Conservation (phyloP, 176 grass and related monocot species). For the Pontederia crassipes region DNA sequence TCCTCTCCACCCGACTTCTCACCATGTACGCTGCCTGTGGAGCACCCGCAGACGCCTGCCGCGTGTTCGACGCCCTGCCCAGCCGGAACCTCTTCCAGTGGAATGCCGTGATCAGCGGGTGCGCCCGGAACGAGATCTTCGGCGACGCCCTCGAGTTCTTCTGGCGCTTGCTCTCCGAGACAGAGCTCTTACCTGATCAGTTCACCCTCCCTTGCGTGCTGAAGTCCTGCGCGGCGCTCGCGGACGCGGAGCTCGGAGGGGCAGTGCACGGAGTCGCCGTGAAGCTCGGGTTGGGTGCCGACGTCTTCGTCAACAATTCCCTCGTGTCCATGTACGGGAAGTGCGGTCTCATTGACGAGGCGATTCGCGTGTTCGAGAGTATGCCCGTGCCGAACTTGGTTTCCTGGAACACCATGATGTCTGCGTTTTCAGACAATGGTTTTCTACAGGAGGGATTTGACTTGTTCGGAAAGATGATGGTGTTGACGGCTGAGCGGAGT, state of each 20-base stretch:
- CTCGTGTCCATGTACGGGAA: constrained; percentile 15
- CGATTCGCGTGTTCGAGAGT: background rate
- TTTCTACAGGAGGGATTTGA: constrained; percentile 21
- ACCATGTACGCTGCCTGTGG: background rate
- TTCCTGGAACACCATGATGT: constrained; percentile 9
- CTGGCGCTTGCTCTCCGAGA: background rate
- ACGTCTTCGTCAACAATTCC: background rate
- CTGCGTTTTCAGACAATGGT: constrained; percentile 31
- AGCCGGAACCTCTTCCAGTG: background rate
- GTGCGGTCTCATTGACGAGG: background rate
- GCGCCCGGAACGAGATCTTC: background rate
- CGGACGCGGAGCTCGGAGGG: background rate
- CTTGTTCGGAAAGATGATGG: constrained; percentile 30
- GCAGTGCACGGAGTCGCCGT: constrained; percentile 6
- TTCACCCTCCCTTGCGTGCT: constrained; percentile 13
- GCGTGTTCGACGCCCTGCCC: constrained; percentile 4
- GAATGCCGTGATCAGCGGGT: constrained; percentile 15
- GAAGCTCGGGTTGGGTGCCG: constrained; percentile 1
- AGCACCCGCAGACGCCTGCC: background rate
- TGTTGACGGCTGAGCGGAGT: constrained; percentile 3
- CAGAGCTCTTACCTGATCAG: background rate
- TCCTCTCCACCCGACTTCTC: background rate
- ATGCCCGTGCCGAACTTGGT: constrained; percentile 15
- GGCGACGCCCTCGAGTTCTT: constrained; percentile 1
- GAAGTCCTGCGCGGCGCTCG: constrained; percentile 5